Evolutionary conservation across 768 basidiomycete genomes (phyloP).

Genomic region (Rhizopogon salebrosus): DNA sequence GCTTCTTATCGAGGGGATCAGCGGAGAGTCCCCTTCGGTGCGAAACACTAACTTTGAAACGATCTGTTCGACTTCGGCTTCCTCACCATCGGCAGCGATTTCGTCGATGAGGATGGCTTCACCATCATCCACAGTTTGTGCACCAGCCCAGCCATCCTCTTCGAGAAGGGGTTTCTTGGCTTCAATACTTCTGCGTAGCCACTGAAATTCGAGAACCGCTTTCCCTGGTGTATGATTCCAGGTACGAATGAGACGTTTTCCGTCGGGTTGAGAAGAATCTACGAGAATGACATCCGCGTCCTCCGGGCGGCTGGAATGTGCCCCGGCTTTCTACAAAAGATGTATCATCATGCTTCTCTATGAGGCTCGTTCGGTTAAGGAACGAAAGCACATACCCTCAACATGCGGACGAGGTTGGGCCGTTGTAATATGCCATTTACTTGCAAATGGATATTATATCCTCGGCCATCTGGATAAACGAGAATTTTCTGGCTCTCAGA

Average conservation of each 20-base stretch:
- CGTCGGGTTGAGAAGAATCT: slow-evolving; percentile 45
- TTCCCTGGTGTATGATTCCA: slow-evolving; percentile 48
- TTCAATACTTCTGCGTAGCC: slow-evolving; percentile 45
- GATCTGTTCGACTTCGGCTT: slow-evolving; percentile 32
- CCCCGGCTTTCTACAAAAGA: slow-evolving; percentile 50
- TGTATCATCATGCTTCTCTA: slow-evolving; percentile 6
- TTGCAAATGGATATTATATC: slow-evolving; percentile 52
- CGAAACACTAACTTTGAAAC: slow-evolving; percentile 39
- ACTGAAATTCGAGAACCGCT: slow-evolving; percentile 47
- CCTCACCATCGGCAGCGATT: slow-evolving; percentile 30
- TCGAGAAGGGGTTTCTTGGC: slow-evolving; percentile 40
- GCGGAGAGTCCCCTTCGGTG: slow-evolving; percentile 6
- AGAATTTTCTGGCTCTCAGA: slow-evolving; percentile 28
- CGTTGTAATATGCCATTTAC: slow-evolving; percentile 45
- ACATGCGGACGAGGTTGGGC: slow-evolving; percentile 44
- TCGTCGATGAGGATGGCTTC: slow-evolving; percentile 28
- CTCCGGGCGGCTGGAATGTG: slow-evolving; percentile 44
- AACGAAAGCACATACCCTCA: slow-evolving; percentile 36
- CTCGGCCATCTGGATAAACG: slow-evolving; percentile 32
- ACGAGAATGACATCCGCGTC: slow-evolving; percentile 58
- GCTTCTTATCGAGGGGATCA: slow-evolving; percentile 39
- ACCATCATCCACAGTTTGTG: slow-evolving; percentile 28
- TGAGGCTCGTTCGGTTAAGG: not conserved
- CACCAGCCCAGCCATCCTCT: slow-evolving; percentile 49
- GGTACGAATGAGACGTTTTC: slow-evolving; percentile 51